Conservation (phyloP, 495 filamentous ascomycete genomes). For the Penicillium chermesinum region DNA sequence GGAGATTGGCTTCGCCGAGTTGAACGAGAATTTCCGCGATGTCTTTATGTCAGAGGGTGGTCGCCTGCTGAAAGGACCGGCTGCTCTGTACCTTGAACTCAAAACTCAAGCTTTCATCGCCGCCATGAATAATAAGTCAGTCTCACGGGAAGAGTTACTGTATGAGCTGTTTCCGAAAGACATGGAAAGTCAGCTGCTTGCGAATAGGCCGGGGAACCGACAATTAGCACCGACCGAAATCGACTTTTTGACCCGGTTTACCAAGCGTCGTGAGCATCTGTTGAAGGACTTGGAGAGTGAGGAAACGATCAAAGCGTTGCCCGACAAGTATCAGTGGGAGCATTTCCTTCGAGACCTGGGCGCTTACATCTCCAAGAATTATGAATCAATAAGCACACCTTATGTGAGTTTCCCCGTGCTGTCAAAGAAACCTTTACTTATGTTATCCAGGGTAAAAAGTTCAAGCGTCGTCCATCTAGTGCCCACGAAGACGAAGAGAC, state of each 20-base stretch:
- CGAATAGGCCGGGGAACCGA: conserved; percentile 58
- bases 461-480: conserved; percentile 39
- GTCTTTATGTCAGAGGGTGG: conserved; percentile 76
- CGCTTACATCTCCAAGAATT: conserved; percentile 69
- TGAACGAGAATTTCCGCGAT: conserved; percentile 79
- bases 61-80: conserved; percentile 65
- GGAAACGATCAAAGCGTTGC: conserved; percentile 57
- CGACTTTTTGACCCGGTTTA: conserved; percentile 63
- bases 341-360: conserved; percentile 72
- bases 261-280: conserved; percentile 62
- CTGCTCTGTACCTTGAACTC: conserved; percentile 69
- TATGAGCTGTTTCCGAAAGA: conserved; percentile 69
- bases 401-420: conserved; percentile 30
- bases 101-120: conserved; percentile 85
- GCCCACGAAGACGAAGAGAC: conserved; percentile 38
- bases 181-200: conserved; percentile 58
- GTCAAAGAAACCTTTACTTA: conserved; percentile 15
- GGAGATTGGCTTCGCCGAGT: conserved; percentile 74
- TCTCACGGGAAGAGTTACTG: conserved; percentile 60
- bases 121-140: conserved; percentile 59
- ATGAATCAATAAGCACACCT: conserved; percentile 55
- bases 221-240: conserved; percentile 65
- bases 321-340: conserved; percentile 74
- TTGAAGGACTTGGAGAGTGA: conserved; percentile 56
- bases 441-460: conserved; percentile 34